A percentile compares a stretch with the other conserved stretches of the same genome.
These are phyloP conservation scores for Ilex aquifolium DNA, from an alignment of 257 asterid species.

Conservation along the genomic window DNA sequence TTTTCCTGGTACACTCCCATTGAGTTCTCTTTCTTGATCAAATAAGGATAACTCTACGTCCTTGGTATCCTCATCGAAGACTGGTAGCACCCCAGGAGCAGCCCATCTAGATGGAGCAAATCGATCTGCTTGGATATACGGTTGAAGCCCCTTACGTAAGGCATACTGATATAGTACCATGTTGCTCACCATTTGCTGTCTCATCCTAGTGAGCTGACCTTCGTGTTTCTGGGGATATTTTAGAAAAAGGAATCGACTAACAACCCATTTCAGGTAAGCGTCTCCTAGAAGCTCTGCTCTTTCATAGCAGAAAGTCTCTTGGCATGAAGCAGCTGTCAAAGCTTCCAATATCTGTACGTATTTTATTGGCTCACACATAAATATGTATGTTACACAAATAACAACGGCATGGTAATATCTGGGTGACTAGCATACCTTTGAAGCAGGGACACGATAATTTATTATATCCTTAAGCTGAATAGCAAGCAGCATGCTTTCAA, in stretches of 20 bases:
- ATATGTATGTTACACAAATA: conserved; percentile 1
- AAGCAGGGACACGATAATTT: conserved; percentile 64
- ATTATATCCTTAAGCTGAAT: conserved; percentile 83
- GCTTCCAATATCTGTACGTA: conserved; percentile 83
- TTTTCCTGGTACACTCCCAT: conserved; percentile 23
- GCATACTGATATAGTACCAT: conserved; percentile 79
- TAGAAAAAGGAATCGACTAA: conserved; percentile 83
- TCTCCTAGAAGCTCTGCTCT: conserved; percentile 97
- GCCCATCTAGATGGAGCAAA: conserved; percentile 99
- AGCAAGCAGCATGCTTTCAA: conserved; percentile 94
- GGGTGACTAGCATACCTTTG: conserved; percentile 44
- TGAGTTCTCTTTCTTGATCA: conserved; percentile 31
- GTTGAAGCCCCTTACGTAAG: conserved; percentile 75
- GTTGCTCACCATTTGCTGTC: conserved; percentile 98
- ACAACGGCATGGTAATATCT: neutral
- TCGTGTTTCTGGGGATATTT: conserved; percentile 95
- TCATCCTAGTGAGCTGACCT: conserved; percentile 95
- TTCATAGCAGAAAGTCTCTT: conserved; percentile 92
- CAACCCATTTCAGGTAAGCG: conserved; percentile 98
- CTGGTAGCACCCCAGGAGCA: conserved; percentile 96
- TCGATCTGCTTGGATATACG: conserved; percentile 96
- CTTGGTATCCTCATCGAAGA: conserved; percentile 81
- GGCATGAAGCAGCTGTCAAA: conserved; percentile 95
- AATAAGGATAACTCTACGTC: conserved; percentile 52
- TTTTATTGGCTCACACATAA: conserved; percentile 17